Percentiles rank a stretch among this genome's conserved stretches.
Evolutionary conservation across 768 basidiomycete species (phyloP).

Genomic region (Russula brevipes): DNA sequence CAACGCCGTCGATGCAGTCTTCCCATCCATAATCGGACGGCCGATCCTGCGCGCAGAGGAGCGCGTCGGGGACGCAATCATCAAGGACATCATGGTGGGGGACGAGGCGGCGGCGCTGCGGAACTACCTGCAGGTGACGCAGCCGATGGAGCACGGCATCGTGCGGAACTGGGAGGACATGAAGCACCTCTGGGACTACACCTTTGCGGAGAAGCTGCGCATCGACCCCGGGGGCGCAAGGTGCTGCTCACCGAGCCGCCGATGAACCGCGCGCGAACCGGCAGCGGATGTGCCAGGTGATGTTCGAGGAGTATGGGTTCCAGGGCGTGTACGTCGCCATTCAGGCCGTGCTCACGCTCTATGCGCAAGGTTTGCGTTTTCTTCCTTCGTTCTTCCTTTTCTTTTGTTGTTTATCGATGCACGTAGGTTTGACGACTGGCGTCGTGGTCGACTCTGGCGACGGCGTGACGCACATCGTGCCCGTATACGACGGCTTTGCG

Average conservation of each 20-base stretch:
- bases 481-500: conserved; percentile 95
- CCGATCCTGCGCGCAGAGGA: conserved; percentile 98
- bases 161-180: conserved; percentile 99
- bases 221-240: conserved; percentile 80
- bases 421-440: conserved; percentile 87
- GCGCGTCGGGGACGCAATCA: conserved; percentile 76
- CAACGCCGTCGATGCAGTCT: conserved; percentile 50
- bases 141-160: conserved; percentile 99
- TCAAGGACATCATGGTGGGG: conserved; percentile 98
- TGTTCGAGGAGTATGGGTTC: conserved; percentile 99
- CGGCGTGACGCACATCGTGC: conserved; percentile 98
- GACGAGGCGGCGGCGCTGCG: conserved; percentile 94
- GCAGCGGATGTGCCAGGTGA: conserved; percentile 92
- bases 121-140: conserved; percentile 92
- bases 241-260: conserved; percentile 95
- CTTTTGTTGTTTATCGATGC: not conserved
- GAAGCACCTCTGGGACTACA: conserved; percentile 97
- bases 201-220: conserved; percentile 91
- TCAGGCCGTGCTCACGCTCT: conserved; percentile 95
- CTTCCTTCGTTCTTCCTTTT: not conserved
- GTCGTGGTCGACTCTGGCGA: conserved; percentile 99
- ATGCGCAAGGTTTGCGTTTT: conserved; percentile 84
- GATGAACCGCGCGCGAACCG: conserved; percentile 94
- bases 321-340: conserved; percentile 96
- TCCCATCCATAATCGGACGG: conserved; percentile 93